phyloP scores from a whole-genome alignment of 1,284 basidiomycete species.

The Naganishia liquefaciens region DNA sequence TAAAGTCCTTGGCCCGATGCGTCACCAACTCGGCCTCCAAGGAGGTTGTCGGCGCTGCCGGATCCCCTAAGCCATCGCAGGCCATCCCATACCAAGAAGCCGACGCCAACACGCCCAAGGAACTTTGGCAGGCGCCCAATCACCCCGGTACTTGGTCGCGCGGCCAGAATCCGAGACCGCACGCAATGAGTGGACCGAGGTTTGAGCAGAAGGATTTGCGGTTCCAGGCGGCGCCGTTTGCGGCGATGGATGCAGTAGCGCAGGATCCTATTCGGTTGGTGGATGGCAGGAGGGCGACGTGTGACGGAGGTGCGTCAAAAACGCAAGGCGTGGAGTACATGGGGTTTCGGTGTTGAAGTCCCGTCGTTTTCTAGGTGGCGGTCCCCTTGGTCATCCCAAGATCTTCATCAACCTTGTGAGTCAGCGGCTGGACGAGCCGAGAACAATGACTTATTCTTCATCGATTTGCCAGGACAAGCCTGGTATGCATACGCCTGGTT shows the following conservation, averaged over 20 bases:
- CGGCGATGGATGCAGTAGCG: conserved; percentile 85
- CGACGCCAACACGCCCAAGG: conserved; percentile 31
- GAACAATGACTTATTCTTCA: conserved; percentile 59
- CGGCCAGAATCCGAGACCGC: conserved; percentile 60
- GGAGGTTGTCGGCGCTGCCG: conserved; percentile 12
- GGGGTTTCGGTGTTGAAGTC: conserved; percentile 3
- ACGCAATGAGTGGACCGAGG: conserved; percentile 63
- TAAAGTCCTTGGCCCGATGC: conserved; percentile 21
- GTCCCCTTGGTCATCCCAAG: conserved; percentile 95
- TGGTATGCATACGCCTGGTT: conserved; percentile 60
- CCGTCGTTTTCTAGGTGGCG: conserved; percentile 66
- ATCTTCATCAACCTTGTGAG: conserved; percentile 86
- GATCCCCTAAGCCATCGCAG: conserved; percentile 20
- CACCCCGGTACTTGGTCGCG: conserved; percentile 74
- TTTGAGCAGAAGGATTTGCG: conserved; percentile 89
- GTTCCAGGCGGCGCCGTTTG: conserved; percentile 84
- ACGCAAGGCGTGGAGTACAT: background rate
- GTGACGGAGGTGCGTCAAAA: conserved; percentile 80
- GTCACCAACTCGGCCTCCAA: conserved; percentile 20
- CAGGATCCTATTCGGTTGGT: conserved; percentile 83
- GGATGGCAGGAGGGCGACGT: conserved; percentile 76
- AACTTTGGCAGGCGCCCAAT: conserved; percentile 72
- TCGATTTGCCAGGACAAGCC: conserved; percentile 68
- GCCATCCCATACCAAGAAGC: conserved; percentile 26
- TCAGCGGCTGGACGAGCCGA: background rate